Evolutionary conservation across 805 yeast species (phyloP).

Genomic region (Candida hungchunana): DNA sequence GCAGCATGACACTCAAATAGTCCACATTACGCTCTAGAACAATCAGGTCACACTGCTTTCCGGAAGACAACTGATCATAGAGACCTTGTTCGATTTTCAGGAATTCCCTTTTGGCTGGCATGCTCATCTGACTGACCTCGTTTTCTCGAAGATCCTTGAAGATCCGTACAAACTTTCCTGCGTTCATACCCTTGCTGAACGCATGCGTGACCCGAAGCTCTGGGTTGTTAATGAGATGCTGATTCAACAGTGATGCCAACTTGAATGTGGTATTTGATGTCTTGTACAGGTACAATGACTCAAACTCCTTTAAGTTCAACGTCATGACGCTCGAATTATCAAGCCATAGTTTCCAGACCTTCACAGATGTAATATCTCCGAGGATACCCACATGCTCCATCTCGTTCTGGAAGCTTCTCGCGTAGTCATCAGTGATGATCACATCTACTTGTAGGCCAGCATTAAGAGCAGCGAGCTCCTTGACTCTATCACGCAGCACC

Average conservation of each 20-base stretch:
- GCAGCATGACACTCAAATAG: constrained; percentile 61
- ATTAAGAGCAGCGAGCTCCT: constrained; percentile 15
- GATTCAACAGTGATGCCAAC: constrained; percentile 38
- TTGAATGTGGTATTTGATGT: constrained; percentile 29
- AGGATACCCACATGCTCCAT: constrained; percentile 23
- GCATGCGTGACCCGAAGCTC: constrained; percentile 46
- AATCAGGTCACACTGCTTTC: constrained; percentile 62
- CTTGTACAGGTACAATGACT: constrained; percentile 36
- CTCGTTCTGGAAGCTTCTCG: constrained; percentile 31
- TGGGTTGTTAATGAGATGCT: constrained; percentile 40
- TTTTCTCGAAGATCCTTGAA: constrained; percentile 29
- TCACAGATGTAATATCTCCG: constrained; percentile 18
- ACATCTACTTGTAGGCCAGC: constrained; percentile 17
- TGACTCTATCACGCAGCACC: constrained; percentile 15
- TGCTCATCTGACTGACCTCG: constrained; percentile 30
- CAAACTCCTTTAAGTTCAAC: constrained; percentile 17
- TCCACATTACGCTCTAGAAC: constrained; percentile 80
- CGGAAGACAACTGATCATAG: constrained; percentile 34
- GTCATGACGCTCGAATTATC: constrained; percentile 10
- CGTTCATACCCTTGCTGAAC: constrained; percentile 53
- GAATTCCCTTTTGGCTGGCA: constrained; percentile 30
- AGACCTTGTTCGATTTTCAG: constrained; percentile 24
- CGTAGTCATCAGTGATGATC: constrained; percentile 34
- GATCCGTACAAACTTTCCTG: constrained; percentile 45
- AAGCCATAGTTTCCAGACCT: constrained; percentile 17